Percentiles rank a stretch among this genome's conserved stretches.
These are phyloP conservation scores for Nothomitra cinnamomea DNA, from an alignment of 2,329 filamentous ascomycete genomes.

Conservation along the genomic window DNA sequence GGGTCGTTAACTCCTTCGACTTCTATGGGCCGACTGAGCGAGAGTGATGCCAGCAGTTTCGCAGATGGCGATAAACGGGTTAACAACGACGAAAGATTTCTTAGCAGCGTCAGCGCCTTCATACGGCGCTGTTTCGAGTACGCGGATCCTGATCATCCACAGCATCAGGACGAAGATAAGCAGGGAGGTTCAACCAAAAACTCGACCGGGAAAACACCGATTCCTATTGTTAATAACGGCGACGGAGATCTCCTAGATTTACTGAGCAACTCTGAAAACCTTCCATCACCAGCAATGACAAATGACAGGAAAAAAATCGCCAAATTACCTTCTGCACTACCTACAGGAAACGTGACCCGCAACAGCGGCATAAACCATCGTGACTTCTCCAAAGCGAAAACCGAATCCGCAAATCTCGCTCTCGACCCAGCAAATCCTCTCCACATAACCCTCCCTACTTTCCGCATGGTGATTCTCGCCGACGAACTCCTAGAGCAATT, in stretches of 20 bases:
- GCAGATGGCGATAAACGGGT: slow-evolving; percentile 20
- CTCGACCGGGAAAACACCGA: slow-evolving; percentile 19
- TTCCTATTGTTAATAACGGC: slow-evolving; percentile 60
- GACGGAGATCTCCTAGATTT: slow-evolving; percentile 44
- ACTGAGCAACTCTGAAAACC: slow-evolving; percentile 23
- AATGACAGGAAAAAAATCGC: background rate
- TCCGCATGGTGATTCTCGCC: slow-evolving; percentile 94
- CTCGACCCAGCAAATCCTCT: slow-evolving; percentile 85
- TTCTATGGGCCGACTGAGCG: slow-evolving; percentile 36
- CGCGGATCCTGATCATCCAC: slow-evolving; percentile 74
- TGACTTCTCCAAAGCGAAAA: slow-evolving; percentile 42
- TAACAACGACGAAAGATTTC: slow-evolving; percentile 69
- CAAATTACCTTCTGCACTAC: background rate
- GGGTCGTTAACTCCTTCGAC: slow-evolving; percentile 50
- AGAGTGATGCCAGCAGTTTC: slow-evolving; percentile 15
- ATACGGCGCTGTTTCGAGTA: slow-evolving; percentile 96
- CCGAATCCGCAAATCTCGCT: slow-evolving; percentile 70
- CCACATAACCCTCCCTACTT: slow-evolving; percentile 90
- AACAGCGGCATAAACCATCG: slow-evolving; percentile 7
- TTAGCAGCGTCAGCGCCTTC: slow-evolving; percentile 87
- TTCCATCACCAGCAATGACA: background rate
- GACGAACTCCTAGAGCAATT: slow-evolving; percentile 93
- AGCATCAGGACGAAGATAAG: slow-evolving; percentile 30
- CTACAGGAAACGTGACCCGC: slow-evolving; percentile 16
- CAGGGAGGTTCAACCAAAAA: slow-evolving; percentile 18